These are phyloP conservation scores for Phytophthora pistaciae DNA, from an alignment of 352 stramenopile species.

Conservation along the genomic window DNA sequence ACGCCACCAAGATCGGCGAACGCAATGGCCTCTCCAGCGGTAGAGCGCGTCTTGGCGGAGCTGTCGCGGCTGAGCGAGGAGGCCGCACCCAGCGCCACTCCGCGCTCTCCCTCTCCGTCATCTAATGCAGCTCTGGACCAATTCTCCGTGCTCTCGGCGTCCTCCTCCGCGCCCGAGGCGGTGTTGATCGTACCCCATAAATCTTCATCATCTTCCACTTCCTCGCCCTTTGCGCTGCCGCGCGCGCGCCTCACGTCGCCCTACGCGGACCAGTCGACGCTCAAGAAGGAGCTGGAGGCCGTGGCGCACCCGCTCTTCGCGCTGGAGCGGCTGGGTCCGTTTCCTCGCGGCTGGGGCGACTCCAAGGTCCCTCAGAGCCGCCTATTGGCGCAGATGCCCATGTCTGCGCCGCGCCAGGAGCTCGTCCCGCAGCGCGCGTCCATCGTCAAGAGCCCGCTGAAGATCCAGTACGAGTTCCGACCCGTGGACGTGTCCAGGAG, in stretches of 20 bases:
- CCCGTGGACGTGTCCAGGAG: slow-evolving; percentile 40
- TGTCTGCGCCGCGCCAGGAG: slow-evolving; percentile 60
- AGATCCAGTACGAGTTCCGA: slow-evolving; percentile 73
- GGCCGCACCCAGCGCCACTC: not conserved
- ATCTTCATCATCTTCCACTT: not conserved
- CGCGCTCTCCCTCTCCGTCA: not conserved
- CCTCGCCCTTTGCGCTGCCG: slow-evolving; percentile 54
- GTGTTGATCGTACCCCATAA: slow-evolving; percentile 57
- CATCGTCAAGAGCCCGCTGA: slow-evolving; percentile 65
- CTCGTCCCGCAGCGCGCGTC: slow-evolving; percentile 56
- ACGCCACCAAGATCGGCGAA: not conserved
- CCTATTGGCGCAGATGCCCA: slow-evolving; percentile 76
- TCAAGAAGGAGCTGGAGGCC: slow-evolving; percentile 41
- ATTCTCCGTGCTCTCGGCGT: slow-evolving; percentile 60
- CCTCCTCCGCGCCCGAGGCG: slow-evolving; percentile 48
- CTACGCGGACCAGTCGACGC: slow-evolving; percentile 27
- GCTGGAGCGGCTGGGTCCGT: slow-evolving; percentile 51
- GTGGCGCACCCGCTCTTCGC: slow-evolving; percentile 45
- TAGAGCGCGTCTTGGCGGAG: slow-evolving; percentile 50
- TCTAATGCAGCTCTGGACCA: slow-evolving; percentile 38
- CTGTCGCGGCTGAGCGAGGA: slow-evolving; percentile 46
- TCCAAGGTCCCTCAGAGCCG: slow-evolving; percentile 49
- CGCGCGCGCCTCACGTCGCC: slow-evolving; percentile 45
- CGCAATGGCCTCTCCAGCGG: slow-evolving; percentile 29
- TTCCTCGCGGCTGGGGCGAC: slow-evolving; percentile 32